These are phyloP conservation scores for Oemleria cerasiformis DNA, from an alignment of 306 rosid species.

Conservation along the genomic window DNA sequence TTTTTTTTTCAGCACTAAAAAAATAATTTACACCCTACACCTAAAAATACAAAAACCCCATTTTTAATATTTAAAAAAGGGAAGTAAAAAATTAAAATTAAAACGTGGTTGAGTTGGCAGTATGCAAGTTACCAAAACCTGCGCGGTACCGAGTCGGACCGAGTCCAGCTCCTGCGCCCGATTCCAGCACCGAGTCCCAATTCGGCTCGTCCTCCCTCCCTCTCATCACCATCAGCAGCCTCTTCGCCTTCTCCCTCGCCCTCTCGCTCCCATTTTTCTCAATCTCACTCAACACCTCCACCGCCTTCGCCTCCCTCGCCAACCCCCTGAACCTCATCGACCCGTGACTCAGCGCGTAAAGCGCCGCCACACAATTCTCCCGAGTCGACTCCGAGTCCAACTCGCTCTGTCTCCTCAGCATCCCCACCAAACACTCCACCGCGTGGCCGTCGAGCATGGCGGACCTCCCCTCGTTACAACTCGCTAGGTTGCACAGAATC, in stretches of 20 bases:
- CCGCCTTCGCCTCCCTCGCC: constrained; percentile 79
- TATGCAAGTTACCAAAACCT: constrained; percentile 37
- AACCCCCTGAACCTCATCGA: constrained; percentile 77
- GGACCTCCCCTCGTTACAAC: constrained; percentile 60
- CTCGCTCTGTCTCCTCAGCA: constrained; percentile 53
- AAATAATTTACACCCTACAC: constrained; percentile 26
- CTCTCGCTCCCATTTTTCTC: constrained; percentile 80
- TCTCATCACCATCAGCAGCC: constrained; percentile 64
- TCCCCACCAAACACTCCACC: constrained; percentile 55
- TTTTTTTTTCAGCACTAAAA: constrained; percentile 10
- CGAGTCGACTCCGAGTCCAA: constrained; percentile 66
- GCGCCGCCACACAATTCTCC: constrained; percentile 82
- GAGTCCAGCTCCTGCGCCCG: constrained; percentile 31
- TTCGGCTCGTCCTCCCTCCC: constrained; percentile 41
- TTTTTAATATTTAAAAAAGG: neutral
- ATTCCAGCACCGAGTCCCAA: constrained; percentile 28
- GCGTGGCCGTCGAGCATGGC: constrained; percentile 80
- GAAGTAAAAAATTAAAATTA: constrained; percentile 8
- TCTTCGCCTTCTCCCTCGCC: constrained; percentile 75
- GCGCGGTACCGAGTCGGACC: constrained; percentile 17
- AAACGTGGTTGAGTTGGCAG: constrained; percentile 51
- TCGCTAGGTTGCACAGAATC: constrained; percentile 73
- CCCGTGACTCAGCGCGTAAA: constrained; percentile 73
- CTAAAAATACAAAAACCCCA: neutral
- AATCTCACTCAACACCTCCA: constrained; percentile 63